phyloP scores from a whole-genome alignment of 2,329 filamentous ascomycete species.

The Fusarium pseudocircinatum region DNA sequence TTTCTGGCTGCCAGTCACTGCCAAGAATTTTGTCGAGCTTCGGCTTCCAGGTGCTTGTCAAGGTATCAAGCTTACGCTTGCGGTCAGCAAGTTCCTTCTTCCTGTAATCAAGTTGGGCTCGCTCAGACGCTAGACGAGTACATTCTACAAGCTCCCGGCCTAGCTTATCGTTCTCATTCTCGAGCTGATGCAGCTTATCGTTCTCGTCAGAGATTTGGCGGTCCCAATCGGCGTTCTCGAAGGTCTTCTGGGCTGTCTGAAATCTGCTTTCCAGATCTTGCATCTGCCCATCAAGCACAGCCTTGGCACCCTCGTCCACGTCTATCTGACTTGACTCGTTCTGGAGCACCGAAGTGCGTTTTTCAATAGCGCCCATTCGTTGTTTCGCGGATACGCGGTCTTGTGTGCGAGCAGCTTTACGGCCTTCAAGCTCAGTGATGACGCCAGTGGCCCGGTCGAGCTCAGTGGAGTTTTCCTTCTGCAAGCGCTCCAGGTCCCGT shows the following conservation, averaged over 20 bases:
- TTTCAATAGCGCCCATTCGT: conserved; percentile 78
- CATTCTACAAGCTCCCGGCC: conserved; percentile 85
- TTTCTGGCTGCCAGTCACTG: conserved; percentile 72
- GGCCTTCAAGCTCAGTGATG: conserved; percentile 78
- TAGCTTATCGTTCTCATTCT: conserved; percentile 76
- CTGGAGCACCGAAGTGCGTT: conserved; percentile 73
- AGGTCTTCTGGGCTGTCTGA: conserved; percentile 68
- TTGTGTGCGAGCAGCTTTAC: conserved; percentile 76
- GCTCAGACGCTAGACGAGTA: conserved; percentile 81
- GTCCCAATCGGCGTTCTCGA: conserved; percentile 74
- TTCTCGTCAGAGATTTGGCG: conserved; percentile 74
- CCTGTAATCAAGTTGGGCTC: conserved; percentile 84
- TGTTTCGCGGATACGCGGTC: conserved; percentile 78
- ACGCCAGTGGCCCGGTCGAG: conserved; percentile 75
- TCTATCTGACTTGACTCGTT: conserved; percentile 76
- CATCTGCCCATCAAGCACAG: conserved; percentile 77
- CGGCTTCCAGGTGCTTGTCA: conserved; percentile 77
- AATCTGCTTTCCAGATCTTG: conserved; percentile 74
- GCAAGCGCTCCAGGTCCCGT: conserved; percentile 77
- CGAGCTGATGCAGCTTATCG: conserved; percentile 71
- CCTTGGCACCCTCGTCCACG: conserved; percentile 86
- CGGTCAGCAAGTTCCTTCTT: conserved; percentile 82
- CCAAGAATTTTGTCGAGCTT: conserved; percentile 75
- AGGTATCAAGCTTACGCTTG: conserved; percentile 78
- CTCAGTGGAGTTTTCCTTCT: conserved; percentile 78